Evolutionary conservation across 371 early-diverging fungal genomes (phyloP), one percentile per base, ranked within the genome.

Genomic region (Lichtheimia ramosa): DNA sequence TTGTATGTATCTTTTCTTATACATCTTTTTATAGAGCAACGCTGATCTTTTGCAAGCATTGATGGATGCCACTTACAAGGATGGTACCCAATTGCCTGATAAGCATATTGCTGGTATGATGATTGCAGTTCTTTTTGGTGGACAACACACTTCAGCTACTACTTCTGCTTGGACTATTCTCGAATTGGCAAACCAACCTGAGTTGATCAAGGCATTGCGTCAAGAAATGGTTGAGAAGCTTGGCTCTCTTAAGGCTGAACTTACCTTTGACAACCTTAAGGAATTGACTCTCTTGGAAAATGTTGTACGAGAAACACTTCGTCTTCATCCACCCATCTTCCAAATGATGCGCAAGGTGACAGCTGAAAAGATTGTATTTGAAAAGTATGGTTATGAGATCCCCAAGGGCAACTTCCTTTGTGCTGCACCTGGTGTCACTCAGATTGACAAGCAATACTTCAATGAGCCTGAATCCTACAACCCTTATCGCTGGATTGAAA

Each of bases 91-190:
- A 48, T 64, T 92, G 48, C 81, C 89, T 24, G 95, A 97, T 61
- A 73, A 83, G 42, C 93, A 94, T 61, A 85, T 93, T 62, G 92
- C 94, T 18, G 91, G 94, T 83, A 88, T 98, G 85, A 89, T 96
- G 90, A 98, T 96, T 81, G 97, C 97, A 20, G 71, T 93, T 48
- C 81, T 97, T 34, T 92, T 98, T 85, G 98, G 94, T 48, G 98
- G 98, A 16, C 97, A 97, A 75, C 98, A 98, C 77, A 97, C 98
- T 4, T 85, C 86, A 20, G 92, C 96, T 13, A 95, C 98, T 21
- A 96, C 97, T 18, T 82, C 89, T 14, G 87, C 95, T 39, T 98
- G 98, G 98, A 86, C 93, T 14, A 68, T 96, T 13, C 81, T 95
- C 54, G 90, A 92, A 74, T 74, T 98, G 54, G 96, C 98, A 21